Base-by-base conservation (phyloP, 768 basidiomycete genomes). In the Terana coerulea region DNA sequence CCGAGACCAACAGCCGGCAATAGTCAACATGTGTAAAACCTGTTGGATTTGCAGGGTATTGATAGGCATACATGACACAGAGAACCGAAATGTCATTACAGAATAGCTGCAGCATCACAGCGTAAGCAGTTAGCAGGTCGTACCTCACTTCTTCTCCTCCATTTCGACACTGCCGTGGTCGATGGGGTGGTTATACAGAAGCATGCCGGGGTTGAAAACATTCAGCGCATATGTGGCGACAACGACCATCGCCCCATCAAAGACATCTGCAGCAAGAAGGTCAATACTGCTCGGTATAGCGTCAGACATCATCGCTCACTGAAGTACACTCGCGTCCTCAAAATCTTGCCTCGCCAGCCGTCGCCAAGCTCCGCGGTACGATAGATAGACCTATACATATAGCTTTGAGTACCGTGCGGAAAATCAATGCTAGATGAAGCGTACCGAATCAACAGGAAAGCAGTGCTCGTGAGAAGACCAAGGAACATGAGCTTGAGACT, bases 331-430 rank as follows among this genome's bases (percentile, higher is more conserved):
- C 83, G 64, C 3, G 74, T 78, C 9, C 64, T 61, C 30, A 79
- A 75, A 53, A 83, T 72, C 2, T 56, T 52, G 7, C 81, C 81
- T 24, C 57, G 50, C 76, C 77, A 84, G 0, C 80, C 80, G 42
- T 76, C 69, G 2, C 67, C 54, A 15, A 77, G 63, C 59, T 80
- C 79, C 6, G 35, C 49, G 5, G 72, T 75, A 48, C 80, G 75
- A 59, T 82, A 82, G 2, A 81, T 61, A 19, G 75, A 69, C 28
- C 77, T 78, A 49, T 30, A 33, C 21, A 29, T 21, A n/a, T n/a
- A 10, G 22, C 28, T 24, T 25, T 3, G 19, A 22, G n/a, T n/a
- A 44, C 11, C 19, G 25, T 31, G 19, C 7, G 4, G 12, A 25
- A 11, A 28, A 40, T 29, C 2, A n/a, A 31, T 2, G 37, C 14